Evolutionary conservation across 768 basidiomycete genomes (phyloP), one percentile per base, ranked within the genome.

Genomic region (Lanmaoa pseudosensibilis): DNA sequence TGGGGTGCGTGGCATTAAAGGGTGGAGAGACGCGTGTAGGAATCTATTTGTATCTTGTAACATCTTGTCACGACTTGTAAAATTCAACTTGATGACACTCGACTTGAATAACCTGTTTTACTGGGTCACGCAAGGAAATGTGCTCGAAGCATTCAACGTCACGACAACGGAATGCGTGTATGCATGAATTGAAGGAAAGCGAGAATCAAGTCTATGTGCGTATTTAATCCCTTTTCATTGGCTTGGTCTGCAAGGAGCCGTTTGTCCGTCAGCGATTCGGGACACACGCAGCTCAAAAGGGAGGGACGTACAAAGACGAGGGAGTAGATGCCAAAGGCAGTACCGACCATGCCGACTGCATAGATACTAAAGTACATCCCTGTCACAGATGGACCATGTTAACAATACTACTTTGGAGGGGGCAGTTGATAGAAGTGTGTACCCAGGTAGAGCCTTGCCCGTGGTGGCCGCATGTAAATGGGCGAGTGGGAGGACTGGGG

Each of bases 1-100:
- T 96, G 93, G 91, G 87, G 86, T 27, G 75, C 89, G n/a, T 91
- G 88, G 86, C 80, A 89, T 69, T 93, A 54, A 69, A 23, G 19
- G 25, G 13, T 4, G 7, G 9, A 27, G 11, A 47, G 55, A 30
- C 16, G 10, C 5, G 9, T 25, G 38, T 34, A 5, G 34, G 25
- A 4, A 54, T 64, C 15, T 43, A 32, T n/a, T n/a, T n/a, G 39
- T 11, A 25, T 46, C 16, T 32, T 19, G 16, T n/a, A 21, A 55
- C n/a, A 44, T 44, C 15, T 53, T 47, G 7, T 38, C 12, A 54
- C 4, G 23, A 53, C 8, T 40, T 36, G 30, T 36, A 21, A 9
- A 19, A 16, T n/a, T 25, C 21, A 21, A 27, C 21, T 4, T 5
- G 16, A 52, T 11, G 21, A 10, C 3, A 5, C 19, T 36, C 45